These are phyloP conservation scores for Piloderma croceum DNA, from an alignment of 768 basidiomycete genomes.

Conservation along the genomic window DNA sequence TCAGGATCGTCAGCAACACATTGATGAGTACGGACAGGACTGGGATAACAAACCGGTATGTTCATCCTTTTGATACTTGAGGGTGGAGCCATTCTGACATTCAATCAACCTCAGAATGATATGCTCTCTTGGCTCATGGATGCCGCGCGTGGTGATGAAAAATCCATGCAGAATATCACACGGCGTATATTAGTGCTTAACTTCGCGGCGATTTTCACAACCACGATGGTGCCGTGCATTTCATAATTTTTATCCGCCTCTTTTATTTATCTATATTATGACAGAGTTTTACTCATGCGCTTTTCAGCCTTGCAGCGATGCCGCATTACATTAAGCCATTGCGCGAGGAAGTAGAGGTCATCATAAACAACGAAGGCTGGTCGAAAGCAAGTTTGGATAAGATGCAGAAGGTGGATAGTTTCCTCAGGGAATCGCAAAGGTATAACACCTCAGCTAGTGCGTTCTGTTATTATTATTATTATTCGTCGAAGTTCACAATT, in stretches of 20 bases:
- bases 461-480: slow-evolving; percentile 9
- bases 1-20: slow-evolving; percentile 20
- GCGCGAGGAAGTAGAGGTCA: slow-evolving; percentile 32
- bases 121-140: slow-evolving; percentile 29
- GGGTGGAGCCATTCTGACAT: background rate
- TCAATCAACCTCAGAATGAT: slow-evolving; percentile 21
- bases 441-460: slow-evolving; percentile 26
- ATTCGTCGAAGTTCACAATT: background rate
- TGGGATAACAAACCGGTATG: slow-evolving; percentile 30
- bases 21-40: slow-evolving; percentile 19
- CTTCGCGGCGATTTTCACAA: slow-evolving; percentile 21
- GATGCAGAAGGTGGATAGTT: slow-evolving; percentile 36
- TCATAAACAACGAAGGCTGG: slow-evolving; percentile 26
- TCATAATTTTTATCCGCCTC: background rate
- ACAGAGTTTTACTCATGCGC: slow-evolving; percentile 29
- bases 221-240: slow-evolving; percentile 13
- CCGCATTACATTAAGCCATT: slow-evolving; percentile 31
- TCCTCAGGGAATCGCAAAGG: slow-evolving; percentile 34
- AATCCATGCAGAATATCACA: slow-evolving; percentile 15
- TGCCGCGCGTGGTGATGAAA: slow-evolving; percentile 16
- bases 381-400: slow-evolving; percentile 21
- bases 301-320: slow-evolving; percentile 31
- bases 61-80: background rate
- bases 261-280: background rate
- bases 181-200: slow-evolving; percentile 22